A percentile compares a stretch with the other conserved stretches of the same genome.
phyloP scores from a whole-genome alignment of 164 flowering plant genomes.

The Magnolia kwangsiensis region DNA sequence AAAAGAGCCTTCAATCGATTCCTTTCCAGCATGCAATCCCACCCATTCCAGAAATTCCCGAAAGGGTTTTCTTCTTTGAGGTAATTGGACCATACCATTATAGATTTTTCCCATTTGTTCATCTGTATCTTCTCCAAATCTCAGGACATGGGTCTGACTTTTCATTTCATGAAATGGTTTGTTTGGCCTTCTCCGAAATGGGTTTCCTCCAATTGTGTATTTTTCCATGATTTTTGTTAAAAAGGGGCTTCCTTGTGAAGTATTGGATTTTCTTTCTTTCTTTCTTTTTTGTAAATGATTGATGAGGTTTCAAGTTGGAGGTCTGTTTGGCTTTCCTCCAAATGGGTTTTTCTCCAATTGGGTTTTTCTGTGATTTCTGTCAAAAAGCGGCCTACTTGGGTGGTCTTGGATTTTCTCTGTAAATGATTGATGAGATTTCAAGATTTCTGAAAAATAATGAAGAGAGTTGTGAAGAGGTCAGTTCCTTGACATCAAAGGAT shows the following conservation, averaged over 20 bases:
- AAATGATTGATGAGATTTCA: conserved; percentile 3
- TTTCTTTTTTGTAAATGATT: background rate
- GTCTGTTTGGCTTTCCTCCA: background rate
- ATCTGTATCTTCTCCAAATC: background rate
- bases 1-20: conserved; percentile 1
- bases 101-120: background rate
- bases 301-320: background rate
- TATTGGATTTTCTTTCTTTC: background rate
- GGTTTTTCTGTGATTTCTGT: background rate
- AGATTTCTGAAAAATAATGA: background rate
- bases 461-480: background rate
- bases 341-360: conserved; percentile 1
- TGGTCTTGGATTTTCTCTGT: background rate
- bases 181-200: background rate
- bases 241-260: too few species aligned
- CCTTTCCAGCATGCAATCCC: conserved; percentile 3
- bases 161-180: background rate
- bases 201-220: background rate
- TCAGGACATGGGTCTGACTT: background rate
- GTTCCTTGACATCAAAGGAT: background rate
- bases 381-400: background rate
- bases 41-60: conserved; percentile 5
- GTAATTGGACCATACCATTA: background rate
- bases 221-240: too few species aligned
- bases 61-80: background rate